Percentiles rank a stretch among this genome's conserved stretches.
phyloP scores from a whole-genome alignment of 2,329 filamentous ascomycete species.

The Cercospora janseana region DNA sequence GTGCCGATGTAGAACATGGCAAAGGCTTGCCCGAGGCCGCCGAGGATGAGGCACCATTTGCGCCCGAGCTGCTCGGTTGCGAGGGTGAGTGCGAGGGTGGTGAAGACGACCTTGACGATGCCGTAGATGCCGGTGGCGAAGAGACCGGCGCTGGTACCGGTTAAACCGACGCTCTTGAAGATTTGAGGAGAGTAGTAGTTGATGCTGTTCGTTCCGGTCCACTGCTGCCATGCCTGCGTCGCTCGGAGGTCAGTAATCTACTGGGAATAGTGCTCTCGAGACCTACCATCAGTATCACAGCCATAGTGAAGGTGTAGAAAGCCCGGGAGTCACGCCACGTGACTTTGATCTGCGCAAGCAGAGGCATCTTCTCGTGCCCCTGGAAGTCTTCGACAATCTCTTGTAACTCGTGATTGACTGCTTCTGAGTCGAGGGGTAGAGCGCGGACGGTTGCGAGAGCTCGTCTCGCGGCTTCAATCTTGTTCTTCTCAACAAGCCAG shows the following conservation, averaged over 20 bases:
- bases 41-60: conserved; percentile 47
- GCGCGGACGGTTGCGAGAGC: conserved; percentile 43
- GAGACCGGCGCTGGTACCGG: conserved; percentile 41
- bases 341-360: conserved; percentile 41
- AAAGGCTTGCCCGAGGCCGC: conserved; percentile 45
- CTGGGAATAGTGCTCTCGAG: no score
- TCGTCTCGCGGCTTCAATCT: conserved; percentile 45
- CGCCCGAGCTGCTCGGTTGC: conserved; percentile 48
- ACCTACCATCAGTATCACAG: conserved; percentile 48
- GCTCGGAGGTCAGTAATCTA: no score
- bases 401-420: conserved; percentile 43
- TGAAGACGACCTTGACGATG: conserved; percentile 48
- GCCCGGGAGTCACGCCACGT: conserved; percentile 41
- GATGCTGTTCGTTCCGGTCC: conserved; percentile 39
- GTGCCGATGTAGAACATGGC: conserved; percentile 45
- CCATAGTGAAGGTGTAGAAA: conserved; percentile 44
- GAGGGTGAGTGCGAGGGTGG: conserved; percentile 45
- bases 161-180: conserved; percentile 45
- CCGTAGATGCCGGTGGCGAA: conserved; percentile 50
- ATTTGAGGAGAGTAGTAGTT: conserved; percentile 49
- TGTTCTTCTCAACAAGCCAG: conserved; percentile 55
- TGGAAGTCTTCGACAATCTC: conserved; percentile 48
- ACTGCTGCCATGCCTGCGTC: conserved; percentile 31
- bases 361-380: conserved; percentile 44
- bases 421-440: conserved; percentile 37